Evolutionary conservation across 495 filamentous ascomycete genomes (phyloP), one percentile per base, ranked within the genome.

Genomic region (Annulohypoxylon bovei): DNA sequence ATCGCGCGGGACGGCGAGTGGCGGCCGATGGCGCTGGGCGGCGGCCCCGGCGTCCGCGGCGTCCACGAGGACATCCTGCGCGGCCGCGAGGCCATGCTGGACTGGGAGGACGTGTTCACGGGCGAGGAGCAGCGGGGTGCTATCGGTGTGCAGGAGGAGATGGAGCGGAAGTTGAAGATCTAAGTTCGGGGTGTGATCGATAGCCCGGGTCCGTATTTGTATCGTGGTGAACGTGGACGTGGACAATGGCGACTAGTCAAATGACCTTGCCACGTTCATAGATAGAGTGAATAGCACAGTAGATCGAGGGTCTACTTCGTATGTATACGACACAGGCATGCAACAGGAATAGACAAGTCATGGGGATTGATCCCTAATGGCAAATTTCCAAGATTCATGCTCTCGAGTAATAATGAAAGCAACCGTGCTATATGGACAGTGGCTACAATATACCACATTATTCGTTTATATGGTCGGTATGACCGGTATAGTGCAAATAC

Each of bases 121-220:
- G 89, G 90, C 73, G 81, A 92, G 83, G 92, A 87, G 81, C 87
- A 78, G 82, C 88, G 90, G 65, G 86, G 88, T 63, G 78, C 86
- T 14, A 87, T 91, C 30, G 80, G 88, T 55, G 89, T 97, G 77
- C 94, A 97, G 65, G 88, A 91, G 67, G 95, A 98, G 88, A 94
- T 98, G 90, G 95, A 98, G 90, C 85, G 88, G 81, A 90, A 92
- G 83, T 77, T 97, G 78, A 85, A 82, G 81, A 84, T 85, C 12
- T 82, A 64, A 74, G 68, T n/a, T n/a, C n/a, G 18, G 37, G 1
- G 0, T 2, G 16, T 22, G 40, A n/a, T 50, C 39, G 30, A 22
- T 27, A 8, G 20, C 9, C 28, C 27, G 1, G n/a, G n/a, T 22
- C 11, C 25, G 46, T 42, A 3, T 42, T 8, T 42, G 1, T 1